Base-by-base conservation (phyloP, 805 yeast genomes). In the Suhomyces faveliae region DNA sequence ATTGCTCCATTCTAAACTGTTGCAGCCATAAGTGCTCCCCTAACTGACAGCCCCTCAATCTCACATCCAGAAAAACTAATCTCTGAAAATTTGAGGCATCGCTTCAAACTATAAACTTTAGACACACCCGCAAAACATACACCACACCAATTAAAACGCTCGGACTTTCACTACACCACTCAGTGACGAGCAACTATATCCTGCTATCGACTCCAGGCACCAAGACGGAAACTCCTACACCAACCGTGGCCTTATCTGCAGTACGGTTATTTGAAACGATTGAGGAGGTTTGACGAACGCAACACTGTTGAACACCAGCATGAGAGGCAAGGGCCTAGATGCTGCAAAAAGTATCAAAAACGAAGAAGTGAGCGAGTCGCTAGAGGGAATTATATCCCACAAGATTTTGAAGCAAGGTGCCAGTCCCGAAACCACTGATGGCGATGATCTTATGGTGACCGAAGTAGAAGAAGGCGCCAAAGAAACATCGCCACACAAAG, bases 261-360 rank as follows among this genome's bases (percentile, higher is more conserved):
- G 37, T 33, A 15, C 37, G 9, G 8, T 20, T 12, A 33, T 5
- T n/a, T 8, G n/a, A 12, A 15, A 15, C 30, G 29, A 43, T 35
- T 17, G 21, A 27, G 15, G 39, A 25, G n/a, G 30, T 23, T 11
- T 20, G 21, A 8, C 30, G 12, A 13, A 40, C 24, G 15, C 43
- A 33, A 15, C 21, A 15, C 21, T 9, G 21, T 33, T 11, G 29
- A 29, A 24, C 25, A 23, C 22, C 43, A 30, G 23, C 30, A 38
- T 45, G 47, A 45, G 47, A 40, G 43, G 47, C 47, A 45, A 27
- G 47, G 43, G 21, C 43, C 47, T 22, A 15, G 47, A 23, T 24
- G 47, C 40, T 20, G 17, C 40, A 24, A 37, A 21, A 21, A 19
- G 17, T 21, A 12, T 21, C 15, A 37, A 37, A 21, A 19, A 20